Evolutionary conservation across 192 early-diverging fungal genomes (phyloP).

Genomic region (Coemansia sp.): DNA sequence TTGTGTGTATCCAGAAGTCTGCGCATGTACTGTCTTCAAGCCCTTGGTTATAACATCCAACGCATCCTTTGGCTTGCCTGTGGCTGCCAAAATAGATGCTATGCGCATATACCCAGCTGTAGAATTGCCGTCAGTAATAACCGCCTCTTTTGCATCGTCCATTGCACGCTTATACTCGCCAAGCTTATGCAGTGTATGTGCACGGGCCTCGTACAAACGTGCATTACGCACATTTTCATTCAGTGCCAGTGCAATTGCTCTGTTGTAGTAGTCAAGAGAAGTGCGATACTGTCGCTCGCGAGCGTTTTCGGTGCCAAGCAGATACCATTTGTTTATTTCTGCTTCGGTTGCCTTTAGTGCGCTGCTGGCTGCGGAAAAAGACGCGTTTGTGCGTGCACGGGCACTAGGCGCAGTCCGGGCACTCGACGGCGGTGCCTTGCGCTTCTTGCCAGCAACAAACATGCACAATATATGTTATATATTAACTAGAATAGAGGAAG

Average conservation of each 20-base stretch:
- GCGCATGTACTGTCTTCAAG: no score
- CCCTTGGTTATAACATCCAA: conserved; percentile 13
- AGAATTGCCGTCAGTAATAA: conserved; percentile 13
- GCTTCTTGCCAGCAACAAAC: conserved; percentile 30
- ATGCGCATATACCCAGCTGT: conserved; percentile 19
- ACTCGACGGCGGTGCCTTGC: conserved; percentile 11
- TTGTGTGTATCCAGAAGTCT: conserved; percentile 11
- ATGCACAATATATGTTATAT: conserved; percentile 1
- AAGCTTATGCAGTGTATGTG: conserved; percentile 30
- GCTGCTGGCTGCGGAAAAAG: not conserved
- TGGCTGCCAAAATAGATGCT: conserved; percentile 25
- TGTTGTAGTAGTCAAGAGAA: conserved; percentile 35
- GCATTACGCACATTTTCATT: conserved; percentile 20
- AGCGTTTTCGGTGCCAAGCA: conserved; percentile 26
- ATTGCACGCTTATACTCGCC: conserved; percentile 31
- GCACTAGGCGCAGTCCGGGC: not conserved
- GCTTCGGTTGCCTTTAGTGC: not conserved
- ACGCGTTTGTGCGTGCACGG: not conserved
- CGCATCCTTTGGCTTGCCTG: conserved; percentile 19
- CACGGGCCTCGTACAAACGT: conserved; percentile 26
- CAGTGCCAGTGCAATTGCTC: conserved; percentile 26
- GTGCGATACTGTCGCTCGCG: conserved; percentile 24
- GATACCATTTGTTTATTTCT: conserved; percentile 11
- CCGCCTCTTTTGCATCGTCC: conserved; percentile 33
- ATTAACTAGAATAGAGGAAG: no score